Conservation (phyloP, 2,329 filamentous ascomycete genomes). For the Ophiobolus disseminans region DNA sequence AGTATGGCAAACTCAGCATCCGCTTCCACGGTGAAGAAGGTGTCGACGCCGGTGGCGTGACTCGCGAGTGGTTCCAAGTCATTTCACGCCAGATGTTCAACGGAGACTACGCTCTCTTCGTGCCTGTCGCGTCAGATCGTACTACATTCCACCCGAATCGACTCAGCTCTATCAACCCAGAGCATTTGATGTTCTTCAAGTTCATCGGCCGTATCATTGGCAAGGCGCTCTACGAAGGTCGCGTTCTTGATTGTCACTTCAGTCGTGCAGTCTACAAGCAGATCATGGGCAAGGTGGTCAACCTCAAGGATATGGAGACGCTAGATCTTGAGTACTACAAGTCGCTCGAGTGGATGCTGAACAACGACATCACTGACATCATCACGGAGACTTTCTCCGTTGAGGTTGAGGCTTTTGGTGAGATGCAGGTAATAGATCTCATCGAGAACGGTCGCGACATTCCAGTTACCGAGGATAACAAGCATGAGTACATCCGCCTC, state of each 20-base stretch:
- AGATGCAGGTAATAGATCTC: constrained; percentile 84
- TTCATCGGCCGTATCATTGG: constrained; percentile 99
- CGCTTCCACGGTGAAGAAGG: constrained; percentile 97
- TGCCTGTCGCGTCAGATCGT: constrained; percentile 92
- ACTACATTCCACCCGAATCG: constrained; percentile 99
- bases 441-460: constrained; percentile 88
- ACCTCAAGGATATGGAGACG: constrained; percentile 99
- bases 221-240: constrained; percentile 95
- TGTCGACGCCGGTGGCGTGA: constrained; percentile 96
- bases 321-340: constrained; percentile 99
- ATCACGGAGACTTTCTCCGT: constrained; percentile 96
- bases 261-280: constrained; percentile 98
- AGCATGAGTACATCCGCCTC: constrained; percentile 93
- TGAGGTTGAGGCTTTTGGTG: constrained; percentile 92
- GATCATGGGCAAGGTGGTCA: constrained; percentile 92
- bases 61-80: constrained; percentile 98
- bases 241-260: constrained; percentile 97
- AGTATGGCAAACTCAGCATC: constrained; percentile 97
- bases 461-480: constrained; percentile 95
- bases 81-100: constrained; percentile 99
- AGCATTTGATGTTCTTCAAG: constrained; percentile 98
- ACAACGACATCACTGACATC: constrained; percentile 98
- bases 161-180: constrained; percentile 89
- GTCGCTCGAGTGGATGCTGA: constrained; percentile 96
- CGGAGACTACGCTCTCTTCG: constrained; percentile 95